These are phyloP conservation scores for Colletotrichum sp. DNA, from an alignment of 2,329 filamentous ascomycete species.

Conservation along the genomic window DNA sequence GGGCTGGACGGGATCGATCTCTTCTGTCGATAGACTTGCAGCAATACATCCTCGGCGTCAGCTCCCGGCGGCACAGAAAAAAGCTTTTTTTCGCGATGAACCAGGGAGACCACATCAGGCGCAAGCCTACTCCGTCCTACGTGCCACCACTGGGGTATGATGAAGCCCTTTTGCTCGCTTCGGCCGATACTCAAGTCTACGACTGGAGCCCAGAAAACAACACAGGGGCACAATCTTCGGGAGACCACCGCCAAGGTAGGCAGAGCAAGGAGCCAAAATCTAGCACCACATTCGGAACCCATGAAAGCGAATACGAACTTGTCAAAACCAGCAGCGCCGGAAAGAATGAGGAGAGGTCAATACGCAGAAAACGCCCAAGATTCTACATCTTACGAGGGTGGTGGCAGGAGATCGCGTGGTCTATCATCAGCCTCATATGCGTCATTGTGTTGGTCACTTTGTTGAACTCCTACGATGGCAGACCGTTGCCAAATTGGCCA, in stretches of 20 bases:
- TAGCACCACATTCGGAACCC: not conserved
- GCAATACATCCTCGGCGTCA: not conserved
- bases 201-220: not conserved
- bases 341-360: not conserved
- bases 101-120: not conserved
- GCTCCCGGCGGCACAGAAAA: not conserved
- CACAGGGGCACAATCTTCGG: not conserved
- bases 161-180: not conserved
- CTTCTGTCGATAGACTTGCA: not conserved
- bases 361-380: not conserved
- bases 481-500: slow-evolving; percentile 26
- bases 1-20: not conserved
- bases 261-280: not conserved
- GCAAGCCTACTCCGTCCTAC: not conserved
- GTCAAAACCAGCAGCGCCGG: not conserved
- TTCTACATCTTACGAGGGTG: not conserved
- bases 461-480: slow-evolving; percentile 21
- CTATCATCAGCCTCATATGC: not conserved
- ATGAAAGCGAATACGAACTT: not conserved
- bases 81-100: not conserved
- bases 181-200: not conserved
- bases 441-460: slow-evolving; percentile 26
- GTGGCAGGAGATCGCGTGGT: slow-evolving; percentile 2
- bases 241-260: not conserved
- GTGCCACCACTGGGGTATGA: not conserved